These are phyloP conservation scores for Centaurea solstitialis DNA, from an alignment of 129 eudicot genomes.

Conservation along the genomic window DNA sequence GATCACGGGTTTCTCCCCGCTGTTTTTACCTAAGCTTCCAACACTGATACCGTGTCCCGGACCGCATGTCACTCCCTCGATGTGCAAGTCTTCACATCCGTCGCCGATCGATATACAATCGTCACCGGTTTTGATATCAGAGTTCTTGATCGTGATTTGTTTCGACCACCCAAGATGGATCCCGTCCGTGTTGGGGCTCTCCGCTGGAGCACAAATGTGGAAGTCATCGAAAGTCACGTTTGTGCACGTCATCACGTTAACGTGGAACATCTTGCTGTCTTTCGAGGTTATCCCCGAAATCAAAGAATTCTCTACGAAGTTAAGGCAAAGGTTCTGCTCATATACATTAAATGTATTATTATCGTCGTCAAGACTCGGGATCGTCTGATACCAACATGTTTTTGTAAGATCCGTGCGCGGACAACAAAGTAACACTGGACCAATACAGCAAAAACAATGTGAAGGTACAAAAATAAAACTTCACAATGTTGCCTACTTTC, in stretches of 20 bases:
- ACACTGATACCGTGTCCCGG: slow-evolving; percentile 82
- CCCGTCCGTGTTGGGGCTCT: slow-evolving; percentile 63
- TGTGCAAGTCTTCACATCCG: slow-evolving; percentile 35
- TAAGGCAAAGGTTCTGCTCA: slow-evolving; percentile 49
- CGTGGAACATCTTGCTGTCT: slow-evolving; percentile 61
- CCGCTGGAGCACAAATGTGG: slow-evolving; percentile 39
- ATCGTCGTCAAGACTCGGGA: background rate
- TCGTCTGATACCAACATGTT: background rate
- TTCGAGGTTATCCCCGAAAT: slow-evolving; percentile 44
- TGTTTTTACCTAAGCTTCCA: slow-evolving; percentile 66
- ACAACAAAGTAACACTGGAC: background rate
- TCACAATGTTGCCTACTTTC: no score
- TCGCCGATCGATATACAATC: slow-evolving; percentile 76
- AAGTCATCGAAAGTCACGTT: slow-evolving; percentile 43
- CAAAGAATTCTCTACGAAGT: slow-evolving; percentile 42
- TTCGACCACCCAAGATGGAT: slow-evolving; percentile 56
- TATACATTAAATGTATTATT: slow-evolving; percentile 5
- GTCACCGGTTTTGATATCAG: slow-evolving; percentile 53
- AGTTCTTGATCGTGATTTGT: slow-evolving; percentile 31
- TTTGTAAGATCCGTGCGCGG: background rate
- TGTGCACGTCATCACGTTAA: slow-evolving; percentile 33
- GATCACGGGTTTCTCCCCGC: slow-evolving; percentile 39
- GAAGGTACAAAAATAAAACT: no score
- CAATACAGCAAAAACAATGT: background rate
- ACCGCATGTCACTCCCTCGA: slow-evolving; percentile 53